Evolutionary conservation across 768 basidiomycete genomes (phyloP).

Genomic region (Pleurotus eryngii): DNA sequence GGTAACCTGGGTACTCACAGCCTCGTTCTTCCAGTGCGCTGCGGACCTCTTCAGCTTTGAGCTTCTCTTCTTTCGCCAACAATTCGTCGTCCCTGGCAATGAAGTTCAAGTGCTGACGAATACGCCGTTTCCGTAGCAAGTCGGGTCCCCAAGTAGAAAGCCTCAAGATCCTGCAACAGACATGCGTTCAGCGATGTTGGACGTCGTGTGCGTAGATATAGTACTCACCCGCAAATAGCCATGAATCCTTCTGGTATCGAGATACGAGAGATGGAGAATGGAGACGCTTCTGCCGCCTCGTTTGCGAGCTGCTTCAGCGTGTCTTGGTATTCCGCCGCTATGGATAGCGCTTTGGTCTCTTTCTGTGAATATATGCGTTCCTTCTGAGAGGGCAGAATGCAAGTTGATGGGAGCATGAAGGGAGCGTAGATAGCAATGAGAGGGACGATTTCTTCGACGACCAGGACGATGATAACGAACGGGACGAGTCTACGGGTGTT

Average conservation of each 20-base stretch:
- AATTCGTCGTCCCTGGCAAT: slow-evolving; percentile 62
- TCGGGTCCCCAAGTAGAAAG: slow-evolving; percentile 44
- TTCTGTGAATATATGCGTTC: slow-evolving; percentile 57
- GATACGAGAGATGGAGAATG: neutral
- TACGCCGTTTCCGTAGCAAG: slow-evolving; percentile 39
- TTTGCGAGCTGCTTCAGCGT: neutral
- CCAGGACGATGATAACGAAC: slow-evolving; percentile 68
- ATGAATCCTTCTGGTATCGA: neutral
- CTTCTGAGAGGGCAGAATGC: slow-evolving; percentile 78
- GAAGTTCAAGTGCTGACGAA: slow-evolving; percentile 38
- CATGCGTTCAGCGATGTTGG: neutral
- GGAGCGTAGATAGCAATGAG: slow-evolving; percentile 85
- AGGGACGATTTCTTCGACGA: slow-evolving; percentile 81
- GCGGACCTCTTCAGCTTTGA: slow-evolving; percentile 54
- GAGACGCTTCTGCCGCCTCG: neutral
- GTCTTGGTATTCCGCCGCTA: neutral
- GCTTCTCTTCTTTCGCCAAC: slow-evolving; percentile 46
- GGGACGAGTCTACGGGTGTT: slow-evolving; percentile 58
- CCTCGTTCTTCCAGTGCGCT: slow-evolving; percentile 76
- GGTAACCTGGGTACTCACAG: slow-evolving; percentile 45
- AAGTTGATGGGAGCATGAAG: slow-evolving; percentile 81
- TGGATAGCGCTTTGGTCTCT: slow-evolving; percentile 38
- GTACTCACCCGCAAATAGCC: slow-evolving; percentile 58
- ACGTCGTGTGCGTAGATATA: neutral
- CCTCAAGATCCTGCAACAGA: slow-evolving; percentile 30